Evolutionary conservation across 2,329 filamentous ascomycete species (phyloP), one percentile per base, ranked within the genome.

Genomic region (Hymenoscyphus salicellus): DNA sequence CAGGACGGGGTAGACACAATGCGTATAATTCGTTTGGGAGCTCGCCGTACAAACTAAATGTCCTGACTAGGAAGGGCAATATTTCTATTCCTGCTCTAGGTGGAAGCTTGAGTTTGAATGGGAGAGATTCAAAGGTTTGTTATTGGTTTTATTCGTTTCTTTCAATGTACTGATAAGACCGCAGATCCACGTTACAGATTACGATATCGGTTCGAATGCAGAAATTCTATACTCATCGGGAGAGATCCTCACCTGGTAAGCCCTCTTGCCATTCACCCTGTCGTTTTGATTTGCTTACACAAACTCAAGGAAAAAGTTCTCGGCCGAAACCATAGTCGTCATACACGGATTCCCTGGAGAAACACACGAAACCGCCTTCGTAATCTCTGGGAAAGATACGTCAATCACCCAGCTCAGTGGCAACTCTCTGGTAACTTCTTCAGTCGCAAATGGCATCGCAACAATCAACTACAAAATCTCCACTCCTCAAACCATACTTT

Each of bases 221-320:
- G 79, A 17, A 82, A 79, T 1, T 70, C 91, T 89, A 0, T 91
- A 90, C 75, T 89, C 85, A 0, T 87, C 88, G 1, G 86, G 85
- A 0, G 88, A 91, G 69, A 82, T 90, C 38, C 85, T 86, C 65
- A 89, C 86, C 0, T 89, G 86, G 33, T 36, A 36, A 36, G 2
- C 33, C 10, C 33, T 36, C 8, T 36, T 2, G 33, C 14, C 32
- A 33, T 8, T 33, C 11, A 33, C 7, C 7, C 3, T 33, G 8
- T 33, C 32, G 84, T 86, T 89, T 1, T 23, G n/a, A n/a, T 55
- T 55, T 20, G 49, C 49, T 28, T 55, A 55, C 20, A 14, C 8
- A 10, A 36, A 14, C 8, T 11, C 33, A 8, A 36, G 33, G 55
- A 73, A 80, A 83, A 62, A 85, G 86, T 65, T 80, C 79, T 0